Evolutionary conservation across 345 rosid genomes (phyloP), one percentile per base, ranked within the genome.

Genomic region (Pugionium dolabratum): DNA sequence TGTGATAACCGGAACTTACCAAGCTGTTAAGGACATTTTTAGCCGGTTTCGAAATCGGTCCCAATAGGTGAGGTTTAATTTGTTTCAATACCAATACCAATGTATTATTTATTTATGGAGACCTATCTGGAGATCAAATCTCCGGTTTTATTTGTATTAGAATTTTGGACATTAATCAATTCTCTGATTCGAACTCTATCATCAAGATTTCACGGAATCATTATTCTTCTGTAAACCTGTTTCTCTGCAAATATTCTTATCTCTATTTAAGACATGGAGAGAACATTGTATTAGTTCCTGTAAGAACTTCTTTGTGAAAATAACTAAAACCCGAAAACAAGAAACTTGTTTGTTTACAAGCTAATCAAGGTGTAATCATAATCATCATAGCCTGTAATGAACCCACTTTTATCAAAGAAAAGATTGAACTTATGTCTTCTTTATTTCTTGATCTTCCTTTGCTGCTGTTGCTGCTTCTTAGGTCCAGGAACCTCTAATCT

Each of bases 401-500:
- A 44, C 56, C 49, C 50, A 62, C 54, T 32, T 52, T 44, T 44
- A 26, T 10, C 18, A 0, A 18, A 65, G 9, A 47, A 47, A 57
- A 49, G 53, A 54, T 31, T 1, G 9, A 64, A 18, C 18, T 18
- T 18, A 18, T 0, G 4, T 5, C 0, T 5, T 26, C 66, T 66
- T 93, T 86, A 89, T 75, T 81, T 92, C 89, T 84, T 89, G 74
- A 83, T 62, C 89, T 84, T 89, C 79, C 84, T 85, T 11, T 46
- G 82, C 40, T 36, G 75, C n/a, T 1, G 26, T 42, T 4, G 60
- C 50, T 41, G 59, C 91, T 79, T 89, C 91, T 78, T 87, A 9
- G 81, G 81, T 7, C 98, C 96, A 0, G 85, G 89, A 57, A 87
- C 95, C 79, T 87, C 96, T 84, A 92, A 76, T 80, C 95, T 84